These are phyloP conservation scores for Bremia lactucae DNA, from an alignment of 352 stramenopile species.

Conservation along the genomic window DNA sequence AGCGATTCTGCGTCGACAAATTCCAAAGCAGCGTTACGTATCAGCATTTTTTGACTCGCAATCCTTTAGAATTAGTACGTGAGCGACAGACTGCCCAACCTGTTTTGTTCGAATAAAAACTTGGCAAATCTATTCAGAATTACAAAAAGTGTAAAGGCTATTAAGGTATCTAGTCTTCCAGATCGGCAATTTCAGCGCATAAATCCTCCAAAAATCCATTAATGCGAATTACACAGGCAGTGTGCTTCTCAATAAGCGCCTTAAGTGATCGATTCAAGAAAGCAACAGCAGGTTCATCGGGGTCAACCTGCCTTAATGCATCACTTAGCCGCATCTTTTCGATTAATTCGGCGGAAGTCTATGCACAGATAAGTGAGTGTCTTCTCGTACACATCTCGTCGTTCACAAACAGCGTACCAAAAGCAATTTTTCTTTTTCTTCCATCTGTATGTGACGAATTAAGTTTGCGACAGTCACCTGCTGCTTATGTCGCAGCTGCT, in stretches of 20 bases:
- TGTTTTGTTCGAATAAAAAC: no score
- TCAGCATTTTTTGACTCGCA: constrained; percentile 30
- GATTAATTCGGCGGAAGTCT: constrained; percentile 73
- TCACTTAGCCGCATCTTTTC: constrained; percentile 67
- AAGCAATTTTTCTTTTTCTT: constrained; percentile 81
- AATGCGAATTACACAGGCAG: constrained; percentile 51
- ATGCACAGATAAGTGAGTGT: neutral
- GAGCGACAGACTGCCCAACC: no score
- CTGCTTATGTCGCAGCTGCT: constrained; percentile 25
- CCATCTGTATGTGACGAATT: constrained; percentile 58
- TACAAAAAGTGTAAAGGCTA: no score
- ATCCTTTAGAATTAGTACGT: constrained; percentile 20
- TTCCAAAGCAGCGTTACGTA: constrained; percentile 41
- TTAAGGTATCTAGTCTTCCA: constrained; percentile 20
- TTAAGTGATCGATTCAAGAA: constrained; percentile 58
- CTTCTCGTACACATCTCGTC: no score
- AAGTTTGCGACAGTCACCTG: constrained; percentile 32
- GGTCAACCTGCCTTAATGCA: constrained; percentile 23
- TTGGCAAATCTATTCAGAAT: neutral
- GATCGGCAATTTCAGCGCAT: constrained; percentile 39
- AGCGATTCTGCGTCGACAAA: constrained; percentile 55
- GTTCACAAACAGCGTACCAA: constrained; percentile 35
- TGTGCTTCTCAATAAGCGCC: constrained; percentile 45
- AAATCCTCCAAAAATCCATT: constrained; percentile 76
- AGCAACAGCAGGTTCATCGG: constrained; percentile 30